These are phyloP conservation scores for Hemerocallis citrina DNA, from an alignment of 106 monocot species.

Conservation along the genomic window DNA sequence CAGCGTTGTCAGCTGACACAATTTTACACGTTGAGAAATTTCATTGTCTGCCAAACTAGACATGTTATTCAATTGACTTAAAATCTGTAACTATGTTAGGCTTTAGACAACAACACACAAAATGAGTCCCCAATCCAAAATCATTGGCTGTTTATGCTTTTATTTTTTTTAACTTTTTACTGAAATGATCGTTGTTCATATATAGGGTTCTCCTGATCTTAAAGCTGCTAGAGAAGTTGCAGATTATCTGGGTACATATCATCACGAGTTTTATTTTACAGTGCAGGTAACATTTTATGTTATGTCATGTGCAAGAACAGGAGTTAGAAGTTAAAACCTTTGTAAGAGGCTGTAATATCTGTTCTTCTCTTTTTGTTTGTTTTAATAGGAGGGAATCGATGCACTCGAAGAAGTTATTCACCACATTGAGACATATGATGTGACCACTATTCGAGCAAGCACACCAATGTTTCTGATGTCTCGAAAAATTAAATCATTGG, in stretches of 20 bases:
- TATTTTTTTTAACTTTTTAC: not conserved
- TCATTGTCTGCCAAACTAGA: too few species aligned
- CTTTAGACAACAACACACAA: too few species aligned
- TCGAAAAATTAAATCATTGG: constrained; percentile 47
- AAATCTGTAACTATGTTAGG: too few species aligned
- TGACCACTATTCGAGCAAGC: constrained; percentile 50
- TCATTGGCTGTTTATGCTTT: not conserved
- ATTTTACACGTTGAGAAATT: too few species aligned
- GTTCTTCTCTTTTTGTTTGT: not conserved
- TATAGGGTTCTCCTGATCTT: constrained; percentile 51
- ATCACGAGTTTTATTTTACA: constrained; percentile 54
- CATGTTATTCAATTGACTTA: too few species aligned
- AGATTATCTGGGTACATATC: constrained; percentile 48
- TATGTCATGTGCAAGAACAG: not conserved
- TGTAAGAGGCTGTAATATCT: not conserved
- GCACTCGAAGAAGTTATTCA: constrained; percentile 53
- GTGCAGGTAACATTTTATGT: constrained; percentile 32
- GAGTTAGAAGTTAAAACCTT: too few species aligned
- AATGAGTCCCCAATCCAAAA: not conserved
- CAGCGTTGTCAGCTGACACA: too few species aligned
- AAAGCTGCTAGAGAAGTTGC: constrained; percentile 54
- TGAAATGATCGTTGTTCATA: not conserved
- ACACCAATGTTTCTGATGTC: constrained; percentile 60
- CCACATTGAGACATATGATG: constrained; percentile 51
- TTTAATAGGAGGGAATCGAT: constrained; percentile 49